These are phyloP conservation scores for Amylostereum chailletii DNA, from an alignment of 1,284 basidiomycete species.

Conservation along the genomic window DNA sequence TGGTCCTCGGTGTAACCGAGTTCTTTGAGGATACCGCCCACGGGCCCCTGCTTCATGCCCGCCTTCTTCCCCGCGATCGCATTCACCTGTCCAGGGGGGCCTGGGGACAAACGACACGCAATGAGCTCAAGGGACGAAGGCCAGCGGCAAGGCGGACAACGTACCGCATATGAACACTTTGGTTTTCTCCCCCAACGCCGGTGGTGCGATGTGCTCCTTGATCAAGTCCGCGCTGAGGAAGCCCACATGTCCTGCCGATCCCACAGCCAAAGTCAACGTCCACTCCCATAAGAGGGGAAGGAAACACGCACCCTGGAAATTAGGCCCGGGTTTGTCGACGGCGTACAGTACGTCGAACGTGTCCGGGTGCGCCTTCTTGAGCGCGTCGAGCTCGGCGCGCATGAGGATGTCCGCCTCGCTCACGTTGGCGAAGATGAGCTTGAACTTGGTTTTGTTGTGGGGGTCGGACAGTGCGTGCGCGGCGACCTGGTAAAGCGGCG, in stretches of 20 bases:
- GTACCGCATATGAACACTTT: conserved; percentile 86
- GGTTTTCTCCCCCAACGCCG: conserved; percentile 69
- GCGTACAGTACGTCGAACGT: conserved; percentile 81
- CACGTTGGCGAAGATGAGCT: conserved; percentile 86
- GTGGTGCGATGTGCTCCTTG: conserved; percentile 62
- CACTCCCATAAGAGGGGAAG: conserved; percentile 3
- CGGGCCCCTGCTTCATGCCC: conserved; percentile 74
- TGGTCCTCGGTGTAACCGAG: conserved; percentile 82
- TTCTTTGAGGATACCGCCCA: conserved; percentile 81
- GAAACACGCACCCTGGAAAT: conserved; percentile 60
- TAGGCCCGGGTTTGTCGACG: conserved; percentile 67
- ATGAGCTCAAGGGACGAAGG: not conserved
- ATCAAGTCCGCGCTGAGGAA: conserved; percentile 70
- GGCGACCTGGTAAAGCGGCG: conserved; percentile 72
- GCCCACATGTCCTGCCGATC: conserved; percentile 48
- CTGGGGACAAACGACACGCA: conserved; percentile 23
- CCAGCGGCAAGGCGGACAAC: conserved; percentile 11
- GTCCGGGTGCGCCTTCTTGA: conserved; percentile 64
- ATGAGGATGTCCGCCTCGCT: conserved; percentile 89
- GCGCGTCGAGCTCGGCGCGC: conserved; percentile 70
- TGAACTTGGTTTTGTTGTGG: conserved; percentile 91
- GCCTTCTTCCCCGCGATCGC: conserved; percentile 75
- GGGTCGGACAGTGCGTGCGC: conserved; percentile 64
- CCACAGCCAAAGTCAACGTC: not conserved
- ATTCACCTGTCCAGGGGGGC: conserved; percentile 80